Base-by-base conservation (phyloP, 176 grass and related monocot genomes). In the Elymus sibiricus region DNA sequence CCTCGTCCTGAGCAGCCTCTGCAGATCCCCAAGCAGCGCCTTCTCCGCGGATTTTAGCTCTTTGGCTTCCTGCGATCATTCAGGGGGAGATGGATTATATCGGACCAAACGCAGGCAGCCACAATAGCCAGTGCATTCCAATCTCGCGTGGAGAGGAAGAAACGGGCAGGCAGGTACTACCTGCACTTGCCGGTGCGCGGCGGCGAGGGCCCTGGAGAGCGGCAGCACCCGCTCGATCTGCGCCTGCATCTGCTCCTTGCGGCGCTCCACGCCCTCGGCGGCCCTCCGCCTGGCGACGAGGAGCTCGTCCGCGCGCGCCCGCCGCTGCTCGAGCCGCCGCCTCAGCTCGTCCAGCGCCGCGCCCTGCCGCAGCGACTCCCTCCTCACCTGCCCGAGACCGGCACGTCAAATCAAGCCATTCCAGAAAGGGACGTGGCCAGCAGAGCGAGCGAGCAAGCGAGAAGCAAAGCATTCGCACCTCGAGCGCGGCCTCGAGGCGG, bases 191-290 rank as follows among this genome's bases (percentile, higher is more conserved):
- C 28, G 25, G 86, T 38, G 53, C 76, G 71, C 64, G 62, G 86
- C 42, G 40, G 63, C 66, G 42, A 91, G 53, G 6, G 90, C 77
- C 53, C 78, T 81, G 63, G 78, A 85, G 49, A 91, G 82, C 31
- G 71, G 86, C 86, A 91, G 63, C 82, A 88, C 62, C 42, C 70
- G 86, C 17, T 56, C 70, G 86, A 88, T 82, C 77, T 64, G 86
- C 77, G 74, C 82, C 53, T 62, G 77, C 39, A 88, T 53, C 62
- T 62, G 38, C 82, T 77, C 90, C 70, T 72, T 82, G 9, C 64
- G 77, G 2, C 25, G 31, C 14, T 81, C 62, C 12, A 85, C 70
- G 51, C 34, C 82, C 29, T 27, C 63, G 17, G 8, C 7, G 7
- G 71, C 70, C 1, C 3, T 26, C 24, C 63, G 17, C 82, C 14